Conservation (phyloP, 176 grass and related monocot genomes). For the Elaeis guineensis region DNA sequence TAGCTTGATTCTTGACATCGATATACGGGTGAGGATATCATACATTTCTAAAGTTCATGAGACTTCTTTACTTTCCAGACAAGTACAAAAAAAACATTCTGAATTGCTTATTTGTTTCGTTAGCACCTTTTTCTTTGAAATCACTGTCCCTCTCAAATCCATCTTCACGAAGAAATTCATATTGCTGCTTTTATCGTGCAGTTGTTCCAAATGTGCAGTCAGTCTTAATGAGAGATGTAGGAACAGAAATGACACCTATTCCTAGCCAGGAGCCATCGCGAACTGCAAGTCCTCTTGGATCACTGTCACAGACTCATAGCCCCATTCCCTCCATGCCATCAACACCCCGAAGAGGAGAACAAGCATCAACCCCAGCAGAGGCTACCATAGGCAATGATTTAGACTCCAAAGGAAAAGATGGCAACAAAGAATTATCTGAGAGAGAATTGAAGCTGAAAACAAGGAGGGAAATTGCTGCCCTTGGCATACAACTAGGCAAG, state of each 20-base stretch:
- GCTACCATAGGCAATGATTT: conserved; percentile 26
- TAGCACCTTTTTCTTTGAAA: too few species aligned
- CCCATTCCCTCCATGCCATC: conserved; percentile 72
- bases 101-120: too few species aligned
- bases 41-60: too few species aligned
- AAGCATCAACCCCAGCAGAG: conserved; percentile 28
- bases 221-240: conserved; percentile 66
- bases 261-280: conserved; percentile 74
- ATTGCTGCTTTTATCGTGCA: conserved; percentile 18
- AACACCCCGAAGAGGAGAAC: conserved; percentile 61
- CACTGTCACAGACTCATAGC: conserved; percentile 66
- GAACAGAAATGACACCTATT: conserved; percentile 97
- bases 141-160: too few species aligned
- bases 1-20: too few species aligned
- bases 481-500: conserved; percentile 87
- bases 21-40: too few species aligned
- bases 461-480: conserved; percentile 81
- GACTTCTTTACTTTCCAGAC: too few species aligned
- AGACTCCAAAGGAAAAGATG: conserved; percentile 46
- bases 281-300: conserved; percentile 62
- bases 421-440: conserved; percentile 49
- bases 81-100: too few species aligned
- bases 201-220: conserved; percentile 36
- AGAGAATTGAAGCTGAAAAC: conserved; percentile 64
- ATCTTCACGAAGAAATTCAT: too few species aligned